Conservation (phyloP, 2,329 filamentous ascomycete species). For the Xylariales sp. region DNA sequence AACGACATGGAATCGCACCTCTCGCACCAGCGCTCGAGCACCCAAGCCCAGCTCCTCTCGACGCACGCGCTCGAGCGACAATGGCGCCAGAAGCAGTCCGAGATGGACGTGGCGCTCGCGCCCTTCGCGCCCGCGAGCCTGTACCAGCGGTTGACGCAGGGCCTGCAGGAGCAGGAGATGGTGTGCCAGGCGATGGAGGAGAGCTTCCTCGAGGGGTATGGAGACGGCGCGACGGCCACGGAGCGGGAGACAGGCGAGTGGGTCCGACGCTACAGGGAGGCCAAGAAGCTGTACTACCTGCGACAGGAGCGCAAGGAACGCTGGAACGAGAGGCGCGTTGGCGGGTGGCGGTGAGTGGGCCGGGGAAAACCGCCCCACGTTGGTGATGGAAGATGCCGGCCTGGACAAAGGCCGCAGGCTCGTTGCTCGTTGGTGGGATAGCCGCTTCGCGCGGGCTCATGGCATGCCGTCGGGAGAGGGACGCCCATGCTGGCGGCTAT, state of each 20-base stretch:
- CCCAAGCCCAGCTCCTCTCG: constrained; percentile 76
- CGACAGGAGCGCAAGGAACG: constrained; percentile 82
- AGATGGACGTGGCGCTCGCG: constrained; percentile 79
- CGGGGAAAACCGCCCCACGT: too few relatives aligned
- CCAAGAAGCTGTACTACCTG: constrained; percentile 71
- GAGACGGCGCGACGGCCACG: constrained; percentile 48
- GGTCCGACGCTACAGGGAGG: constrained; percentile 75
- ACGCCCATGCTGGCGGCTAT: too few relatives aligned
- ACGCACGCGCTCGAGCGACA: constrained; percentile 86
- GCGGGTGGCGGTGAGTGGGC: constrained; percentile 73
- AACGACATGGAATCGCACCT: constrained; percentile 54
- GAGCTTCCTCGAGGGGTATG: constrained; percentile 71
- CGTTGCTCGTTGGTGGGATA: too few relatives aligned
- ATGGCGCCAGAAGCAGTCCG: constrained; percentile 82
- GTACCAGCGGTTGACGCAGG: constrained; percentile 74
- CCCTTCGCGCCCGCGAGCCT: constrained; percentile 83
- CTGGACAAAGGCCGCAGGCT: too few relatives aligned
- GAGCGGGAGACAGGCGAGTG: constrained; percentile 85
- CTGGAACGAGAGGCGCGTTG: constrained; percentile 94
- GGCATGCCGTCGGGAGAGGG: too few relatives aligned
- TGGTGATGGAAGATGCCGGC: too few relatives aligned
- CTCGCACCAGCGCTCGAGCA: constrained; percentile 58
- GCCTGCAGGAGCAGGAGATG: constrained; percentile 75
- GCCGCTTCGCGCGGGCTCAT: too few relatives aligned
- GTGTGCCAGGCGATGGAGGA: constrained; percentile 83